phyloP scores from a whole-genome alignment of 306 rosid genomes.

The Lathyrus aphaca region DNA sequence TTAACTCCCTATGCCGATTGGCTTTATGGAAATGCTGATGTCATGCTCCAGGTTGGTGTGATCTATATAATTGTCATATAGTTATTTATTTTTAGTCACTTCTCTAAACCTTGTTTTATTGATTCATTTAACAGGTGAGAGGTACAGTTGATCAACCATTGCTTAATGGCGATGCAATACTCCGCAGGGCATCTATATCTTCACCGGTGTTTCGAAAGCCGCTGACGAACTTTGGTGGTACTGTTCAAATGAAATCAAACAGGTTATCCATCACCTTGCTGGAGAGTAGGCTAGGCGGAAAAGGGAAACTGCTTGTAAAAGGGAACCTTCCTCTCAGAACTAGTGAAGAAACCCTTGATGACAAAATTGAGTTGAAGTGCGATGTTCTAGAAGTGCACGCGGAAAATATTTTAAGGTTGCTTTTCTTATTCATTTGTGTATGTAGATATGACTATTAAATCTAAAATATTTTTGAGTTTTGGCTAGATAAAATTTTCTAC shows the following conservation, averaged over 20 bases:
- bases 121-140: slow-evolving; percentile 64
- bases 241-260: slow-evolving; percentile 79
- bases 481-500: slow-evolving; percentile 14
- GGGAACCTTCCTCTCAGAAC: slow-evolving; percentile 95
- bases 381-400: slow-evolving; percentile 86
- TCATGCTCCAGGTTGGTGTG: slow-evolving; percentile 77
- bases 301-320: slow-evolving; percentile 78
- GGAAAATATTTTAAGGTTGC: slow-evolving; percentile 76
- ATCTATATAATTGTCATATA: slow-evolving; percentile 22
- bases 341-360: slow-evolving; percentile 70
- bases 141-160: slow-evolving; percentile 91
- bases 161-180: slow-evolving; percentile 86
- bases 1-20: slow-evolving; percentile 86
- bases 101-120: slow-evolving; percentile 35
- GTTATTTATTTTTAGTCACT: slow-evolving; percentile 14
- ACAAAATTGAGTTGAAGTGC: slow-evolving; percentile 86
- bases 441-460: slow-evolving; percentile 14
- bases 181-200: slow-evolving; percentile 87
- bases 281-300: slow-evolving; percentile 88
- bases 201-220: slow-evolving; percentile 84
- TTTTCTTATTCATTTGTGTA: slow-evolving; percentile 28
- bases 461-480: slow-evolving; percentile 13
- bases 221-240: slow-evolving; percentile 81
- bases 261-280: slow-evolving; percentile 77
- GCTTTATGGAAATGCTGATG: slow-evolving; percentile 93